Base-by-base conservation (phyloP, 805 yeast species). In the Wickerhamiella domercqiae region DNA sequence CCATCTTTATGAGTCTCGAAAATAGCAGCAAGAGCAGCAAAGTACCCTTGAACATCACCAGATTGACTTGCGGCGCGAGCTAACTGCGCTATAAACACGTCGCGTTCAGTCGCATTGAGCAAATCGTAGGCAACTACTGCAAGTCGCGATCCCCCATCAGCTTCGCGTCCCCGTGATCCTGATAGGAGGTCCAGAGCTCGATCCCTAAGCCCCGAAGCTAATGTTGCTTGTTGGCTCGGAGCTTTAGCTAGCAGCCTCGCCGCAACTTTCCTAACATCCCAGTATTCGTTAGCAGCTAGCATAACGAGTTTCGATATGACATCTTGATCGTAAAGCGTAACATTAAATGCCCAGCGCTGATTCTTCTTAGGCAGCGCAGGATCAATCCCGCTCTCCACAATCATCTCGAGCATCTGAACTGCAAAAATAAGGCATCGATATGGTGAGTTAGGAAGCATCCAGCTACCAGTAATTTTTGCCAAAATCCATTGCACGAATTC, bases 121-220 rank as follows among this genome's bases (percentile, higher is more conserved):
- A 40, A 47, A 45, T 34, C 64, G 64, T 15, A 76, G 42, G 49
- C 43, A 17, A 74, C 66, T 48, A 70, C 71, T 21, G 78, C 59
- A 13, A 75, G 60, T 29, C 74, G 68, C 0, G 94, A 84, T 6
- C 86, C 94, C 18, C 81, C 76, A 41, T 84, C 95, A 32, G 80
- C 75, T 40, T 66, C 71, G 38, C 84, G 71, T 28, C 77, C 73
- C 55, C 59, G 53, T 57, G 60, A 36, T 39, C 60, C 50, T 40
- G 56, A 7, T 57, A 62, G 35, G 46, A 60, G 20, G 25, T 21
- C 6, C 39, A 42, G 7, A 49, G 48, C 41, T 16, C 26, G 6
- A 5, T 19, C 15, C 5, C 7, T 5, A 5, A 32, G 25, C 6
- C 20, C 18, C 20, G 34, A 9, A 17, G 7, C 15, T 30, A 15